phyloP scores from a whole-genome alignment of 2,329 filamentous ascomycete genomes.

The Fusarium torreyae region DNA sequence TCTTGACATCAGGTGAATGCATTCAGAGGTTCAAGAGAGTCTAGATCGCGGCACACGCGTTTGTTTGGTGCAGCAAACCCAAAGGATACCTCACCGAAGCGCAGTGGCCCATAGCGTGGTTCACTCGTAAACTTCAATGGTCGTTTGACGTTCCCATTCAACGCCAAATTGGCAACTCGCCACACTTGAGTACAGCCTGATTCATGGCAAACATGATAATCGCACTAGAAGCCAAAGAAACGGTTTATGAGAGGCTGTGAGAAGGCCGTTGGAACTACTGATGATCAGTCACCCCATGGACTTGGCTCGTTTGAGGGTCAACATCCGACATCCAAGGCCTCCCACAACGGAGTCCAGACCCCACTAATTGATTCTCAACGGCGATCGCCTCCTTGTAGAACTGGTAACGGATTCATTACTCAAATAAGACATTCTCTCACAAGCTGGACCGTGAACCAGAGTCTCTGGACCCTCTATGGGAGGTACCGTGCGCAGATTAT shows the following conservation, averaged over 20 bases:
- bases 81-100: background rate
- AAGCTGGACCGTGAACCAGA: background rate
- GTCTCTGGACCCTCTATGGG: background rate
- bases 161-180: background rate
- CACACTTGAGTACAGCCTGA: conserved; percentile 4
- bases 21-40: background rate
- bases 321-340: conserved; percentile 3
- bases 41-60: background rate
- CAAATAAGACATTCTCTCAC: background rate
- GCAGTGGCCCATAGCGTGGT: background rate
- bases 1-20: background rate
- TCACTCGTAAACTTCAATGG: background rate
- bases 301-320: conserved; percentile 12
- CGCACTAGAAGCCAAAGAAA: conserved; percentile 1
- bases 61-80: background rate
- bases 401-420: background rate
- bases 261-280: conserved; percentile 3
- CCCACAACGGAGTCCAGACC: background rate
- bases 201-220: conserved; percentile 4
- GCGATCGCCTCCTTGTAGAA: background rate
- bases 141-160: background rate
- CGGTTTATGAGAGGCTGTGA: background rate
- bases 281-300: conserved; percentile 5
- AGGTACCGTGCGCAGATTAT: background rate
- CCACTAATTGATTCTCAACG: background rate